Evolutionary conservation across 805 yeast species (phyloP).

Genomic region (Ogataea philodendri): DNA sequence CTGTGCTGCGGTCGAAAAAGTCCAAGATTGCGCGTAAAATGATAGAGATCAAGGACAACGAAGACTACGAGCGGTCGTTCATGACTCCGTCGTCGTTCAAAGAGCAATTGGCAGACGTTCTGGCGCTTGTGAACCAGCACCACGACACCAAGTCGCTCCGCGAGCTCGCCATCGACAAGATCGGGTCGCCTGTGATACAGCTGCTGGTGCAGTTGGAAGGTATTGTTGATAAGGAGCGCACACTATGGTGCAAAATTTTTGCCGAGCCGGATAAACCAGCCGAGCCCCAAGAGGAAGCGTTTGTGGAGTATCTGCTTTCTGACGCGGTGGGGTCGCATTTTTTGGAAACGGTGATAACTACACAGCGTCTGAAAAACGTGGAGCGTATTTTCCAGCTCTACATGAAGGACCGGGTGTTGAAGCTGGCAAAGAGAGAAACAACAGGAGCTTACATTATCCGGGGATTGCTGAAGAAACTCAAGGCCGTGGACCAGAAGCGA

Average conservation of each 20-base stretch:
- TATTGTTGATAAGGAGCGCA: constrained; percentile 68
- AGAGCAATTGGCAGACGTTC: constrained; percentile 50
- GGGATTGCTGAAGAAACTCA: constrained; percentile 62
- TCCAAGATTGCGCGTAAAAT: constrained; percentile 88
- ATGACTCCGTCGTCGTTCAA: constrained; percentile 72
- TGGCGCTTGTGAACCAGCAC: constrained; percentile 39
- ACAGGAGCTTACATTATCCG: constrained; percentile 81
- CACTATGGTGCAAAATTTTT: constrained; percentile 68
- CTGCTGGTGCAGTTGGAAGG: constrained; percentile 78
- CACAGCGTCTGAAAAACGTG: constrained; percentile 64
- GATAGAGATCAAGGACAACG: constrained; percentile 82
- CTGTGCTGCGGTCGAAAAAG: constrained; percentile 76
- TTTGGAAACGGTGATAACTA: constrained; percentile 66
- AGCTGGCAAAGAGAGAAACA: constrained; percentile 76
- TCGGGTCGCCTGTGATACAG: constrained; percentile 88
- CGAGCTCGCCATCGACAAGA: constrained; percentile 70
- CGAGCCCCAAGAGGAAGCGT: constrained; percentile 69
- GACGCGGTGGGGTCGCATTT: constrained; percentile 95
- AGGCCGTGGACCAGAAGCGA: constrained; percentile 57
- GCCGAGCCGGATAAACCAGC: too few relatives aligned
- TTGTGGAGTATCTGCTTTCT: constrained; percentile 76
- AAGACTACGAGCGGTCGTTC: constrained; percentile 63
- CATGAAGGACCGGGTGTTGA: constrained; percentile 70
- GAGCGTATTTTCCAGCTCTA: constrained; percentile 68
- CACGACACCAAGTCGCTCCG: constrained; percentile 51